Percentiles rank a stretch among this genome's conserved stretches.
phyloP scores from a whole-genome alignment of 1,284 basidiomycete species.

The Trichosporon asahii region DNA sequence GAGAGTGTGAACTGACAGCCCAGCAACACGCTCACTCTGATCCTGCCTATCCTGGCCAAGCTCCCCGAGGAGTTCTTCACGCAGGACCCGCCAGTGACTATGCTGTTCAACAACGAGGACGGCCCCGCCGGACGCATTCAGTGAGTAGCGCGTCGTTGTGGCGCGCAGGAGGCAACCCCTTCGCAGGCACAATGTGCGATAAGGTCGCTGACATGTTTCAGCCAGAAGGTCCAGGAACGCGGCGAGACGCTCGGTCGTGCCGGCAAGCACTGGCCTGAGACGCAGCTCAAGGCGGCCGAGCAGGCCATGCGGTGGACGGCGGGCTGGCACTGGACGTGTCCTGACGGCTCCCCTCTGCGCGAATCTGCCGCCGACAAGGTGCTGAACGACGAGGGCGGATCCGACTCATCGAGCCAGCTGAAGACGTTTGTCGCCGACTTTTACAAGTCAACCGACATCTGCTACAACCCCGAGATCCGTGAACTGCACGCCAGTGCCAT shows the following conservation, averaged over 20 bases:
- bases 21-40: slow-evolving; percentile 40
- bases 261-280: slow-evolving; percentile 34
- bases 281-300: slow-evolving; percentile 34
- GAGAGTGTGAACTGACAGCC: neutral
- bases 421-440: slow-evolving; percentile 45
- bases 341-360: slow-evolving; percentile 35
- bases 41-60: slow-evolving; percentile 37
- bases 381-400: slow-evolving; percentile 31
- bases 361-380: slow-evolving; percentile 30
- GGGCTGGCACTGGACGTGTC: slow-evolving; percentile 45
- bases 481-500: slow-evolving; percentile 28
- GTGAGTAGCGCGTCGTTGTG: too few relatives aligned
- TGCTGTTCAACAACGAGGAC: slow-evolving; percentile 39
- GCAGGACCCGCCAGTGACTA: slow-evolving; percentile 33
- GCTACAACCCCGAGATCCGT: slow-evolving; percentile 42
- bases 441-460: slow-evolving; percentile 36
- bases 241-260: slow-evolving; percentile 29
- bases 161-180: too few relatives aligned
- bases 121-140: slow-evolving; percentile 36
- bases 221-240: slow-evolving; percentile 29
- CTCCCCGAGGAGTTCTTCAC: slow-evolving; percentile 37
- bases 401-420: neutral
- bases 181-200: neutral
- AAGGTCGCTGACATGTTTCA: neutral
- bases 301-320: slow-evolving; percentile 35